These are phyloP conservation scores for Periconia digitata DNA, from an alignment of 2,329 filamentous ascomycete species.

Conservation along the genomic window DNA sequence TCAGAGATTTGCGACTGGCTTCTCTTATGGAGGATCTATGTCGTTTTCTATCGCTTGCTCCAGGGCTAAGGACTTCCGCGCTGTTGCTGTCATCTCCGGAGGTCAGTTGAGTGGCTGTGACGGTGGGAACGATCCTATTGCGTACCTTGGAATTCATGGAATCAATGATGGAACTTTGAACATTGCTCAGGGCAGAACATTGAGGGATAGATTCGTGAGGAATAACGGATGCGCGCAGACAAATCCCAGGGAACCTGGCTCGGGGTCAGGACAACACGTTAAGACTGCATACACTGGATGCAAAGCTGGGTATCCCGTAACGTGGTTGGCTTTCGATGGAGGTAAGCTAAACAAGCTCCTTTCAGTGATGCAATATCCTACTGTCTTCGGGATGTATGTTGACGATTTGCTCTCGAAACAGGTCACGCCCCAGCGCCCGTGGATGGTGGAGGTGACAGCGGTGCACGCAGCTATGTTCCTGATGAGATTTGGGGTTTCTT, in stretches of 20 bases:
- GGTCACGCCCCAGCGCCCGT: slow-evolving; percentile 22
- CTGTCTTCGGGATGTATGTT: too few relatives aligned
- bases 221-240: slow-evolving; percentile 40
- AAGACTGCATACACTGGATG: slow-evolving; percentile 25
- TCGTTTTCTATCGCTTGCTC: slow-evolving; percentile 47
- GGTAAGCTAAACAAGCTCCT: too few relatives aligned
- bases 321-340: slow-evolving; percentile 27
- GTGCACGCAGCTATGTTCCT: slow-evolving; percentile 12
- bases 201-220: slow-evolving; percentile 42
- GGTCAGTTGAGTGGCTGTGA: slow-evolving; percentile 17
- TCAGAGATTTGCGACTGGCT: slow-evolving; percentile 48
- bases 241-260: slow-evolving; percentile 17
- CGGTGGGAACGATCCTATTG: slow-evolving; percentile 22
- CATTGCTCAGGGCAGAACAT: slow-evolving; percentile 32
- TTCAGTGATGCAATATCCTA: too few relatives aligned
- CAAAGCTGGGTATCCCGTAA: slow-evolving; percentile 32
- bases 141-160: slow-evolving; percentile 45
- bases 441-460: slow-evolving; percentile 11
- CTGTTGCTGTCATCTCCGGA: slow-evolving; percentile 37
- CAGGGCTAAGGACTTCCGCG: slow-evolving; percentile 42
- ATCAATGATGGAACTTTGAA: slow-evolving; percentile 39
- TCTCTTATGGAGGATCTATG: slow-evolving; percentile 50
- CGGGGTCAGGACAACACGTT: slow-evolving; percentile 10
- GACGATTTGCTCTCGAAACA: slow-evolving; percentile 23
- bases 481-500: slow-evolving; percentile 17